Evolutionary conservation across 257 asterid species (phyloP).

Genomic region (Cinchona pubescens): DNA sequence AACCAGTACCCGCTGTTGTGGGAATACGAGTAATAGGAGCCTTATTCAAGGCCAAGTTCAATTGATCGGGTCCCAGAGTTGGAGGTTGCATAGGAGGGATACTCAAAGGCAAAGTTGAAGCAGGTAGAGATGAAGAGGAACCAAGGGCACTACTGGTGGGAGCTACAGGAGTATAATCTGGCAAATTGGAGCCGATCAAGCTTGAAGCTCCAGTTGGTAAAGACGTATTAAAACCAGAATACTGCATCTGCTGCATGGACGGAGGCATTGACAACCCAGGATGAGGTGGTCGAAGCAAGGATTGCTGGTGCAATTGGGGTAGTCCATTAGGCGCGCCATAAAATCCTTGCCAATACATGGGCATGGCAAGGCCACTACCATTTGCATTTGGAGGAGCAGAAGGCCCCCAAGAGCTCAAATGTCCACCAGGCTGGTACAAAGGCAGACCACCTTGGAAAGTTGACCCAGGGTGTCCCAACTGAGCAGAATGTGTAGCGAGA

Average conservation of each 20-base stretch:
- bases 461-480: slow-evolving; percentile 60
- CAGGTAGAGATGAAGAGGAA: slow-evolving; percentile 50
- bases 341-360: slow-evolving; percentile 94
- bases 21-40: slow-evolving; percentile 46
- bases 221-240: slow-evolving; percentile 60
- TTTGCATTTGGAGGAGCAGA: slow-evolving; percentile 58
- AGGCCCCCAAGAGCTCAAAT: slow-evolving; percentile 82
- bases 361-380: slow-evolving; percentile 72
- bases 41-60: slow-evolving; percentile 42
- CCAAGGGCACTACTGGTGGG: slow-evolving; percentile 40
- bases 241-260: slow-evolving; percentile 79
- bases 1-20: slow-evolving; percentile 33
- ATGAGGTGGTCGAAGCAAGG: slow-evolving; percentile 85
- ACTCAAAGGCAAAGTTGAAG: slow-evolving; percentile 47
- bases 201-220: slow-evolving; percentile 44
- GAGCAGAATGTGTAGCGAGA: slow-evolving; percentile 58
- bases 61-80: slow-evolving; percentile 45
- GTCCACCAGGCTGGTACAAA: slow-evolving; percentile 89
- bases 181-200: slow-evolving; percentile 49
- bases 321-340: slow-evolving; percentile 80
- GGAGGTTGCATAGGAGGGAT: slow-evolving; percentile 49
- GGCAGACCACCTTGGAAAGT: slow-evolving; percentile 65
- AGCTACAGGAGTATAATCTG: slow-evolving; percentile 49
- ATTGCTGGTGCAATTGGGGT: slow-evolving; percentile 75
- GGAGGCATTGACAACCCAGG: slow-evolving; percentile 69